phyloP scores from a whole-genome alignment of 192 early-diverging fungal species.

The Podila epigama region DNA sequence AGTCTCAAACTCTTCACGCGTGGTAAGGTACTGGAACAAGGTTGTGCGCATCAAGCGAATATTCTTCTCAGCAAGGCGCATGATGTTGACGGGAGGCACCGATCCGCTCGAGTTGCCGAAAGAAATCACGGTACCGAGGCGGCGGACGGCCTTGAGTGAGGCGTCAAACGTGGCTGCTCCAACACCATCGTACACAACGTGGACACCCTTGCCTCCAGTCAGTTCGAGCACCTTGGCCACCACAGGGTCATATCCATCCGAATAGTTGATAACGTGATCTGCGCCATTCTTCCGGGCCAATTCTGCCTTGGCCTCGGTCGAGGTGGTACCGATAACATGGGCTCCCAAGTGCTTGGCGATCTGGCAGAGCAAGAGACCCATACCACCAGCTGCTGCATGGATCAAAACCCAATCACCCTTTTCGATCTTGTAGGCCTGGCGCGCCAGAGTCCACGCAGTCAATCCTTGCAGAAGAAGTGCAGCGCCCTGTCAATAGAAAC shows the following conservation, averaged over 20 bases:
- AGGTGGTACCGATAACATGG: constrained; percentile 87
- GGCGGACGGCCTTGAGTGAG: constrained; percentile 67
- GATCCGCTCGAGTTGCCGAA: constrained; percentile 92
- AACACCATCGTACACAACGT: constrained; percentile 90
- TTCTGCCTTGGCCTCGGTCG: constrained; percentile 73
- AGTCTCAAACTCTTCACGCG: constrained; percentile 70
- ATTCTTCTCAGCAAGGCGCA: constrained; percentile 71
- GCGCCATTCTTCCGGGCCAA: constrained; percentile 68
- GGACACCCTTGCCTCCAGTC: constrained; percentile 75
- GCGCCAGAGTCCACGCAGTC: constrained; percentile 80
- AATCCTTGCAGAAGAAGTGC: constrained; percentile 76
- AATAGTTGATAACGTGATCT: constrained; percentile 79
- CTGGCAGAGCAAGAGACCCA: constrained; percentile 83
- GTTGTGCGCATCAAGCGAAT: constrained; percentile 76
- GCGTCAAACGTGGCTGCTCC: constrained; percentile 87
- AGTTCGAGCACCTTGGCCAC: constrained; percentile 73
- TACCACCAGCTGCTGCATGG: constrained; percentile 91
- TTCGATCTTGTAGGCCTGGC: constrained; percentile 74
- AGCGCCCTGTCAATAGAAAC: constrained; percentile 14
- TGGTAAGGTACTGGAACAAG: constrained; percentile 75
- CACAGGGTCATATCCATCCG: constrained; percentile 63
- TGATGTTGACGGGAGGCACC: constrained; percentile 68
- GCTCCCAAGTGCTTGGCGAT: constrained; percentile 79
- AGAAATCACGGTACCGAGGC: constrained; percentile 76
- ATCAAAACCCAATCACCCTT: constrained; percentile 82